Conservation (phyloP, 768 basidiomycete species). For the Roridomyces roridus region DNA sequence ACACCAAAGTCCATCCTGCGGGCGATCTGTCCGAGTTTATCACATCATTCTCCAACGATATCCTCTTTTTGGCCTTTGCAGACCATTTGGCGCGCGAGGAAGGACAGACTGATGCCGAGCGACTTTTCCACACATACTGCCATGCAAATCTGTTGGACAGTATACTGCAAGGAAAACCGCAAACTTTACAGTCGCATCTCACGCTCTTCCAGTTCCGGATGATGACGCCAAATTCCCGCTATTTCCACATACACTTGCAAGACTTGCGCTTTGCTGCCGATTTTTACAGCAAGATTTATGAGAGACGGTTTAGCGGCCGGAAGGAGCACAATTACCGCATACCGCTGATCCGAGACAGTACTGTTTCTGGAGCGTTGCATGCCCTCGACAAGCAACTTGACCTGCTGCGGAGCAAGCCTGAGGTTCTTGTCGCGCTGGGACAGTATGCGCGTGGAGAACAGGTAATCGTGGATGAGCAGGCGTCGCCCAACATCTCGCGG, state of each 20-base stretch:
- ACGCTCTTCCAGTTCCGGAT: conserved; percentile 72
- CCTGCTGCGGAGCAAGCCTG: conserved; percentile 42
- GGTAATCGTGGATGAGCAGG: conserved; percentile 34
- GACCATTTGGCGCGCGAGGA: conserved; percentile 75
- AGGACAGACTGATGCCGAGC: conserved; percentile 63
- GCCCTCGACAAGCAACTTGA: conserved; percentile 66
- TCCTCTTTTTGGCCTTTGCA: conserved; percentile 80
- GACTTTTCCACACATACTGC: conserved; percentile 71
- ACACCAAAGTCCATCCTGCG: conserved; percentile 69
- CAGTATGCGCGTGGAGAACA: conserved; percentile 63
- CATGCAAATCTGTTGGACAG: conserved; percentile 83
- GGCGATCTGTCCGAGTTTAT: conserved; percentile 86
- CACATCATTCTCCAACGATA: conserved; percentile 84
- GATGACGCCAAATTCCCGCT: conserved; percentile 60
- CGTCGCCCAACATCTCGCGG: conserved; percentile 37
- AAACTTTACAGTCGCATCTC: conserved; percentile 76
- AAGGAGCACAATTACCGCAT: conserved; percentile 68
- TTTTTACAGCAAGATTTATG: conserved; percentile 79
- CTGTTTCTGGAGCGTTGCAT: conserved; percentile 69
- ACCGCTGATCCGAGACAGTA: conserved; percentile 74
- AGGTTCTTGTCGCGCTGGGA: conserved; percentile 51
- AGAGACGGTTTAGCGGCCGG: conserved; percentile 76
- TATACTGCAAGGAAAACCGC: conserved; percentile 89
- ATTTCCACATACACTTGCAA: conserved; percentile 72
- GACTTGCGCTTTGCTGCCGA: conserved; percentile 78